Percentiles rank a stretch among this genome's conserved stretches.
Conservation (phyloP, 169 alveolate genomes). For the Plasmodium chabaudi region DNA sequence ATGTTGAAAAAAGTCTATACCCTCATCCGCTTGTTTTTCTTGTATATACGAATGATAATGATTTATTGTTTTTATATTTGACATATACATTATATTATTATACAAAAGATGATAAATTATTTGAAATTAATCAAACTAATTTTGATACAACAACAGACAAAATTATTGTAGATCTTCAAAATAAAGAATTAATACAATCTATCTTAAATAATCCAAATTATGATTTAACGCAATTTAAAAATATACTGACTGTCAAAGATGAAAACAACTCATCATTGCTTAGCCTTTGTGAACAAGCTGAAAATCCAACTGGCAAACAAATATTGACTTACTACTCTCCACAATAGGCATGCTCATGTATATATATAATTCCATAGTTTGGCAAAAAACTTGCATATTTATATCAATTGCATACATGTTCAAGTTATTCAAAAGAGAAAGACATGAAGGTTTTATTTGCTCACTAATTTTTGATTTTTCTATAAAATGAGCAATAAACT, state of each 20-base stretch:
- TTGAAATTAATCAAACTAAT: conserved; percentile 30
- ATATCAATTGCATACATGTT: no score
- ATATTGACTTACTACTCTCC: conserved; percentile 12
- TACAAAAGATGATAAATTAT: conserved; percentile 32
- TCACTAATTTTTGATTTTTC: no score
- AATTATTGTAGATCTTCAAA: conserved; percentile 18
- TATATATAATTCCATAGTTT: background rate
- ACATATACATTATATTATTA: conserved; percentile 46
- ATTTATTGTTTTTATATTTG: conserved; percentile 37
- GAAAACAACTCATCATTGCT: conserved; percentile 26
- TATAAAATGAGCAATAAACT: no score
- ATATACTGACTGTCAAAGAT: conserved; percentile 19
- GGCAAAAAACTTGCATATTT: no score
- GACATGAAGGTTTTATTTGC: no score
- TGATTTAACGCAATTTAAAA: conserved; percentile 23
- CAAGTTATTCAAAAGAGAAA: no score
- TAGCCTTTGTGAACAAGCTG: conserved; percentile 8
- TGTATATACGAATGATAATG: conserved; percentile 41
- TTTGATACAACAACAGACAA: conserved; percentile 33
- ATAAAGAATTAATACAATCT: conserved; percentile 17
- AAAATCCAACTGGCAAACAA: conserved; percentile 7
- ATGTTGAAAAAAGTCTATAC: conserved; percentile 20
- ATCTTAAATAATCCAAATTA: conserved; percentile 20
- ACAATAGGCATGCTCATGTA: background rate
- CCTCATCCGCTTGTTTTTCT: conserved; percentile 65